Percentiles rank a stretch among this genome's conserved stretches.
Evolutionary conservation across 345 rosid genomes (phyloP).

Genomic region (Eucalyptus lansdowneana): DNA sequence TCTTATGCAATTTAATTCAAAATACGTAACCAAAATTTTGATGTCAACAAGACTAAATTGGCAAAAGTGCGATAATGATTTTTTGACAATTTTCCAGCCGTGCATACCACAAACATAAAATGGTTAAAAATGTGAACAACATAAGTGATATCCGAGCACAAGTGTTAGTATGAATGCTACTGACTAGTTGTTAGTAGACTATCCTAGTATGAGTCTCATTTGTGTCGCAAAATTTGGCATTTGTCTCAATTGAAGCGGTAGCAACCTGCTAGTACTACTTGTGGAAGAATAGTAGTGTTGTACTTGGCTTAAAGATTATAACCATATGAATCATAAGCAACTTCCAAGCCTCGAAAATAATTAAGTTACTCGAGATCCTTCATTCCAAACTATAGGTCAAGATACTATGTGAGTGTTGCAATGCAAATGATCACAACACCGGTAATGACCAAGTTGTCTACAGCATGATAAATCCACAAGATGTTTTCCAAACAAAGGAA

Average conservation of each 20-base stretch:
- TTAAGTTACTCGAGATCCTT: background rate
- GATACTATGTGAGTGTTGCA: background rate
- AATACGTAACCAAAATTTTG: too few species aligned
- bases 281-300: background rate
- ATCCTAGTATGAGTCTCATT: background rate
- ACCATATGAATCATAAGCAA: background rate
- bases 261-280: background rate
- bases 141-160: background rate
- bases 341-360: background rate
- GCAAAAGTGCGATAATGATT: too few species aligned
- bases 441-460: background rate
- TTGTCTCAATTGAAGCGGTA: background rate
- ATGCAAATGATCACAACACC: background rate
- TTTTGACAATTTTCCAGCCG: too few species aligned
- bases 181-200: background rate
- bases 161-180: background rate
- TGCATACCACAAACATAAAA: background rate
- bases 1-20: too few species aligned
- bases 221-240: background rate
- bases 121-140: background rate
- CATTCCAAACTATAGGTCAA: background rate
- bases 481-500: background rate
- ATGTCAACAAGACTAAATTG: accelerated
- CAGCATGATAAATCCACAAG: background rate
- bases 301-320: background rate